These are phyloP conservation scores for Colletotrichum salicis DNA, from an alignment of 2,329 filamentous ascomycete species.

Conservation along the genomic window DNA sequence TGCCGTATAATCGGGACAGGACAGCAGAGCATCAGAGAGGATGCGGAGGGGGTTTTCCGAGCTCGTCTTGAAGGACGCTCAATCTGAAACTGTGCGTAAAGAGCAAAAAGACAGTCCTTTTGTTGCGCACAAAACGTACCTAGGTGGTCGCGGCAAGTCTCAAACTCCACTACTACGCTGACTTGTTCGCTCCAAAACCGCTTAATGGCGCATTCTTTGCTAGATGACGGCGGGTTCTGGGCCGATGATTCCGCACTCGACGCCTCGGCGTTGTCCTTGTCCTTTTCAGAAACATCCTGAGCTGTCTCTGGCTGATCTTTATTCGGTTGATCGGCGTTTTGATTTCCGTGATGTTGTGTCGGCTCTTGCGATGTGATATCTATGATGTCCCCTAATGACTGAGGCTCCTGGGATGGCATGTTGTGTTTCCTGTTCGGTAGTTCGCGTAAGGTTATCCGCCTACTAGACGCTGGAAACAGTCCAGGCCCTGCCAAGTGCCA, in stretches of 20 bases:
- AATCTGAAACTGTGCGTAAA: neutral
- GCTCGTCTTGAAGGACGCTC: neutral
- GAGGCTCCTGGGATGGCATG: constrained; percentile 9
- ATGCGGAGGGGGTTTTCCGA: constrained; percentile 10
- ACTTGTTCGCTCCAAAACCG: constrained; percentile 61
- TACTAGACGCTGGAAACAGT: neutral
- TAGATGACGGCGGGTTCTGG: constrained; percentile 3
- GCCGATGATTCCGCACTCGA: constrained; percentile 14
- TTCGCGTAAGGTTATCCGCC: too few species aligned
- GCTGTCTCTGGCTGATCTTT: neutral
- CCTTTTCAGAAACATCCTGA: neutral
- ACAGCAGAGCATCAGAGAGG: neutral
- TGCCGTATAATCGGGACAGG: constrained; percentile 23
- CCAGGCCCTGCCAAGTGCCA: neutral
- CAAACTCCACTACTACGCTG: constrained; percentile 59
- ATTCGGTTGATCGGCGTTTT: neutral
- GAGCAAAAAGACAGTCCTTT: constrained; percentile 4
- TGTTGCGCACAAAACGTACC: constrained; percentile 51
- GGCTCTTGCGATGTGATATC: neutral
- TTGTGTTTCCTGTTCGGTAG: neutral
- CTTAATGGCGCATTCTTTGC: constrained; percentile 20
- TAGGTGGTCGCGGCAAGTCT: constrained; percentile 64
- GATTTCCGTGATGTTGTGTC: constrained; percentile 3
- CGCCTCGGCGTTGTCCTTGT: neutral
- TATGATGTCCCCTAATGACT: neutral